phyloP scores from a whole-genome alignment of 768 basidiomycete genomes.

The Termitomyces sp. region DNA sequence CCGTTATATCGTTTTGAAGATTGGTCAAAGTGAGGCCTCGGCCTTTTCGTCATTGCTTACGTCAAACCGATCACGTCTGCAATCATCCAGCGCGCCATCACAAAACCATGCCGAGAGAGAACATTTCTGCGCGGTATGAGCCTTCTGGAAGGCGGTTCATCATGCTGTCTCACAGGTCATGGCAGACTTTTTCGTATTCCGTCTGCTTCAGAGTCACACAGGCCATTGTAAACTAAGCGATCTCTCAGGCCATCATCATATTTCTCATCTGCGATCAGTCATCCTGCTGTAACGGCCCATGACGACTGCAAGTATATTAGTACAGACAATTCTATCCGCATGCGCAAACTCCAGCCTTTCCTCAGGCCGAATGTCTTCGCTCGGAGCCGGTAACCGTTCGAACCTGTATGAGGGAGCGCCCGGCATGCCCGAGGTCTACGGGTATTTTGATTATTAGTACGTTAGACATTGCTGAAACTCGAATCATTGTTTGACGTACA shows the following conservation, averaged over 20 bases:
- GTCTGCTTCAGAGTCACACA: not conserved
- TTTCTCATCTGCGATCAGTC: too few relatives aligned
- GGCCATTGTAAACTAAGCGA: not conserved
- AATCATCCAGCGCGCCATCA: not conserved
- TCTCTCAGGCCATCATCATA: not conserved
- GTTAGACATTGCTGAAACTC: too few relatives aligned
- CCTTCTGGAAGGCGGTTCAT: not conserved
- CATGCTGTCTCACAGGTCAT: not conserved
- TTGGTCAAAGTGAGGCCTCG: not conserved
- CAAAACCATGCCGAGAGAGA: not conserved
- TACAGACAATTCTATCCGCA: too few relatives aligned
- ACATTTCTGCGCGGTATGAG: not conserved
- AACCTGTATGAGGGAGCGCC: too few relatives aligned
- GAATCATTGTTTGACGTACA: too few relatives aligned
- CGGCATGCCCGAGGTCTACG: too few relatives aligned
- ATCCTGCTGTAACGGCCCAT: not conserved
- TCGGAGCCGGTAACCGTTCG: not conserved
- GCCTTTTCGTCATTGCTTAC: slow-evolving; percentile 13
- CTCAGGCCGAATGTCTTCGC: too few relatives aligned
- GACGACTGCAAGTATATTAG: not conserved
- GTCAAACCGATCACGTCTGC: slow-evolving; percentile 5
- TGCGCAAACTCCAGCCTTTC: too few relatives aligned
- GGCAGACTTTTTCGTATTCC: not conserved
- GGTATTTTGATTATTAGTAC: too few relatives aligned
- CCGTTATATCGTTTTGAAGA: not conserved